A percentile compares a stretch with the other conserved stretches of the same genome.
These are phyloP conservation scores for Starmerella khaoyaiensis DNA, from an alignment of 805 yeast genomes.

Conservation along the genomic window DNA sequence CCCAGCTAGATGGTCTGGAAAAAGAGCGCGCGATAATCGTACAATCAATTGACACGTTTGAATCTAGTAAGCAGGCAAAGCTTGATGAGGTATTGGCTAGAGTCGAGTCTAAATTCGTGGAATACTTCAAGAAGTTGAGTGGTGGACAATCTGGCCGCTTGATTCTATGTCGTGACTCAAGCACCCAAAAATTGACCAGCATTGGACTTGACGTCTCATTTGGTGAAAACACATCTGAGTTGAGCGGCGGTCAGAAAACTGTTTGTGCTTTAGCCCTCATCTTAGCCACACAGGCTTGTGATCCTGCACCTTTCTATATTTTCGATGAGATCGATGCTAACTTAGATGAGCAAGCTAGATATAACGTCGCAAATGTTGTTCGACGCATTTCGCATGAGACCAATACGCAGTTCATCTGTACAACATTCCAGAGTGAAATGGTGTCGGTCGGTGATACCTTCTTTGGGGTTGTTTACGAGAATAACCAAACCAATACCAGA, in stretches of 20 bases:
- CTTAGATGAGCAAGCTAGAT: constrained; percentile 79
- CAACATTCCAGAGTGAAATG: constrained; percentile 92
- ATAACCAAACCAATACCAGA: constrained; percentile 65
- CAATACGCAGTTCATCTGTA: constrained; percentile 71
- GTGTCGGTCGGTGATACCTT: constrained; percentile 72
- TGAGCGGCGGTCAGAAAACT: constrained; percentile 95
- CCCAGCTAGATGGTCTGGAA: constrained; percentile 56
- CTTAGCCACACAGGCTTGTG: constrained; percentile 85
- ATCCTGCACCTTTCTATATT: constrained; percentile 92
- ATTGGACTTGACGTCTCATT: constrained; percentile 81
- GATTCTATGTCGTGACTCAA: constrained; percentile 39
- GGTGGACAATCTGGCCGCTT: constrained; percentile 72
- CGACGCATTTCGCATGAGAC: constrained; percentile 39
- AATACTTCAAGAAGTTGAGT: constrained; percentile 55
- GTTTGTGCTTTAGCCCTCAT: constrained; percentile 92
- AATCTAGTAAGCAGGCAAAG: constrained; percentile 70
- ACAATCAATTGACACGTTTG: constrained; percentile 52
- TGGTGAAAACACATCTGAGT: constrained; percentile 70
- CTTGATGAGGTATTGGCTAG: constrained; percentile 44
- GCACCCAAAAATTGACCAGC: constrained; percentile 42
- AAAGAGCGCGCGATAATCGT: constrained; percentile 58
- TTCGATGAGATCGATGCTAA: constrained; percentile 97
- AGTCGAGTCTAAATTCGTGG: constrained; percentile 1
- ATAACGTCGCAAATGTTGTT: constrained; percentile 70
- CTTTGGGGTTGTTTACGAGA: constrained; percentile 74